Evolutionary conservation across 2,329 filamentous ascomycete genomes (phyloP).

Genomic region (Aspergillus unguis): DNA sequence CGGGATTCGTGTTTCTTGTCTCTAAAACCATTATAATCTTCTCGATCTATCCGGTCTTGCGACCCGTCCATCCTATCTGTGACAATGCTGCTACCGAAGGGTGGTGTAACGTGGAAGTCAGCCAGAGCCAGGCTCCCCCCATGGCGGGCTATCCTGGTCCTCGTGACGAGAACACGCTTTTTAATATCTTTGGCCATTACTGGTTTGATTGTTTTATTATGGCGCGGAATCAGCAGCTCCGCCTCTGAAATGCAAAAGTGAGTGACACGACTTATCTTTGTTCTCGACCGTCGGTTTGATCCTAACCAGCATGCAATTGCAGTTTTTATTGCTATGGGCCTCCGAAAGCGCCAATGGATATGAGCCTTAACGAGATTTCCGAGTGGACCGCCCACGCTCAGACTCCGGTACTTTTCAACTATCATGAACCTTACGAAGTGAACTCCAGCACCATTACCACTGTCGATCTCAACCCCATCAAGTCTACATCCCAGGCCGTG

Average conservation of each 20-base stretch:
- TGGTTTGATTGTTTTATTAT: slow-evolving; percentile 74
- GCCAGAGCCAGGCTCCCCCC: slow-evolving; percentile 76
- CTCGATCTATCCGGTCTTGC: background rate
- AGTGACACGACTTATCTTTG: slow-evolving; percentile 23
- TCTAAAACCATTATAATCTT: background rate
- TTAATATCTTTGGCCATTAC: slow-evolving; percentile 69
- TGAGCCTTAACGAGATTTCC: slow-evolving; percentile 85
- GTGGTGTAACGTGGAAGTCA: slow-evolving; percentile 88
- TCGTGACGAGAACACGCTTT: slow-evolving; percentile 74
- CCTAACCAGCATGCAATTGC: slow-evolving; percentile 8
- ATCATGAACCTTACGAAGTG: slow-evolving; percentile 81
- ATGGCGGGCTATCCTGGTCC: slow-evolving; percentile 65
- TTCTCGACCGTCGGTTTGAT: background rate
- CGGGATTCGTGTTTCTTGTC: slow-evolving; percentile 7
- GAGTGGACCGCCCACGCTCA: slow-evolving; percentile 85
- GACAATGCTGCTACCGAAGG: slow-evolving; percentile 85
- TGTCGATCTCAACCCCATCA: slow-evolving; percentile 80
- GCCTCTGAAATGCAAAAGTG: slow-evolving; percentile 91
- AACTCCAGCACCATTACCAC: slow-evolving; percentile 75
- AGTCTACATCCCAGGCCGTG: slow-evolving; percentile 73
- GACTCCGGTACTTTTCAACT: slow-evolving; percentile 94
- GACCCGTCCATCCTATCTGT: slow-evolving; percentile 4
- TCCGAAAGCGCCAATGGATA: slow-evolving; percentile 90
- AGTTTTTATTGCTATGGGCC: slow-evolving; percentile 99
- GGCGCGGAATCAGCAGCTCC: slow-evolving; percentile 77